A percentile compares a stretch with the other conserved stretches of the same genome.
Evolutionary conservation across 164 flowering plant species (phyloP).

Genomic region (Vitis vinifera): ASM3070453v1 NC_081822.1:9656501-9657000

Average conservation of each 20-base stretch:
- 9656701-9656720: constrained; percentile 9
- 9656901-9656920: constrained; percentile 30
- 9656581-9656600: constrained; percentile 73
- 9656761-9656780: constrained; percentile 14
- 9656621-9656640: constrained; percentile 65
- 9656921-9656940: constrained; percentile 24
- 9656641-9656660: constrained; percentile 1
- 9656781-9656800: constrained; percentile 30
- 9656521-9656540: constrained; percentile 38
- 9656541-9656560: constrained; percentile 23
- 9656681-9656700: constrained; percentile 19
- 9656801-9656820: constrained; percentile 40
- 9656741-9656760: constrained; percentile 1
- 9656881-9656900: constrained; percentile 30
- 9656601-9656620: constrained; percentile 79
- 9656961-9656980: constrained; percentile 22
- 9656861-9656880: constrained; percentile 37
- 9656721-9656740: constrained; percentile 8
- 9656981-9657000: constrained; percentile 37
- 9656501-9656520: constrained; percentile 33
- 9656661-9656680: constrained; percentile 2
- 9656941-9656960: constrained; percentile 18
- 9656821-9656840: constrained; percentile 30
- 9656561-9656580: constrained; percentile 14
- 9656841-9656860: constrained; percentile 57